phyloP scores from a whole-genome alignment of 306 rosid genomes.

The Inga leiocalycina region DNA sequence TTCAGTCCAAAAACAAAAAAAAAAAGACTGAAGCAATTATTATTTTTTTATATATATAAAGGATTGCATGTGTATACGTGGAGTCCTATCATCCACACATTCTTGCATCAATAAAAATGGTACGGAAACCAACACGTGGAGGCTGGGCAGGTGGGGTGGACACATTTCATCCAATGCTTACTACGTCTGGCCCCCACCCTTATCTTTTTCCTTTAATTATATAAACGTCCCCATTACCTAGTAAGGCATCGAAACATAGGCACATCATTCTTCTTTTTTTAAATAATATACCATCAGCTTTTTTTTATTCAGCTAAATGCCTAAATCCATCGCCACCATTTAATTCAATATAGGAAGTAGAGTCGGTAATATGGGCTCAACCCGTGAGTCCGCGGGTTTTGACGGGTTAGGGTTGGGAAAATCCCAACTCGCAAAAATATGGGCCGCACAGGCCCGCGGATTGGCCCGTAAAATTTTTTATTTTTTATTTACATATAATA shows the following conservation, averaged over 20 bases:
- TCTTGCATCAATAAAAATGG: not conserved
- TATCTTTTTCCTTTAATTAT: not conserved
- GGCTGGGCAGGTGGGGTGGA: not conserved
- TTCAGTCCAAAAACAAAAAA: too few species aligned
- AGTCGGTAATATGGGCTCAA: too few species aligned
- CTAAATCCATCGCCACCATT: not conserved
- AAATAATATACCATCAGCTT: not conserved
- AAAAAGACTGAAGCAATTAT: not conserved
- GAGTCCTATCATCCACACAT: not conserved
- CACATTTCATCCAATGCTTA: not conserved
- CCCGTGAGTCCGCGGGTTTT: too few species aligned
- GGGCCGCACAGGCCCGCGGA: too few species aligned
- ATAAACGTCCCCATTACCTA: not conserved
- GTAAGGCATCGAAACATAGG: conserved; percentile 14
- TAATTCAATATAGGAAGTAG: not conserved
- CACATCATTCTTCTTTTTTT: not conserved
- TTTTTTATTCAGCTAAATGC: too few species aligned
- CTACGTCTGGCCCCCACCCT: not conserved
- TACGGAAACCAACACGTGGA: not conserved
- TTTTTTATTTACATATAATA: too few species aligned
- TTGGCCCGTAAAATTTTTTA: too few species aligned
- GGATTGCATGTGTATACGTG: not conserved
- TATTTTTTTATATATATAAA: too few species aligned
- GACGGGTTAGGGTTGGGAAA: too few species aligned
- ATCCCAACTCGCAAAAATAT: too few species aligned